A percentile compares a stretch with the other conserved stretches of the same genome.
Evolutionary conservation across 306 rosid genomes (phyloP).

Genomic region (Pyrus pyrifolia): DNA sequence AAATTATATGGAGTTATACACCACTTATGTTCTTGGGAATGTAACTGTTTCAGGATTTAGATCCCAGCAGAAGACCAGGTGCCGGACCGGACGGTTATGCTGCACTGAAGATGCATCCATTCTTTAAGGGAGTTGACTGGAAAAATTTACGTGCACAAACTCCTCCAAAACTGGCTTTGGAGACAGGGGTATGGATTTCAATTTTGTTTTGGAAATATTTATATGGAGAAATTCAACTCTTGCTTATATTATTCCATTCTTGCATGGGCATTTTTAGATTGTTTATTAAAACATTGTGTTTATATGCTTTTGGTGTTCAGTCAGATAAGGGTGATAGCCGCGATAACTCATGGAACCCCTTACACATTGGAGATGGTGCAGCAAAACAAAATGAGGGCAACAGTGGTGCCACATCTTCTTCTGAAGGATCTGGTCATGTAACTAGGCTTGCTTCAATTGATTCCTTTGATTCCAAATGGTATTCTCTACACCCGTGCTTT

Average conservation of each 20-base stretch:
- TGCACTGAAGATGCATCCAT: constrained; percentile 67
- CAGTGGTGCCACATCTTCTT: constrained; percentile 49
- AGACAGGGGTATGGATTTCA: constrained; percentile 47
- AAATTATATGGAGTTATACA: background rate
- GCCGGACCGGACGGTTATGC: constrained; percentile 84
- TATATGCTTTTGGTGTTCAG: constrained; percentile 31
- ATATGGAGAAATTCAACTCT: background rate
- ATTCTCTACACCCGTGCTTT: constrained; percentile 8
- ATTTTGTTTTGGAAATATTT: constrained; percentile 12
- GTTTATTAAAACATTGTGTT: background rate
- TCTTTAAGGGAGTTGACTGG: constrained; percentile 88
- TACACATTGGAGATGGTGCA: constrained; percentile 68
- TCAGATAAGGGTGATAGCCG: constrained; percentile 41
- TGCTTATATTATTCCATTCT: background rate
- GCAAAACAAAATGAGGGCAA: constrained; percentile 45
- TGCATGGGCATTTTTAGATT: background rate
- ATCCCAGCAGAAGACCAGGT: constrained; percentile 84
- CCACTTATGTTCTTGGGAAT: background rate
- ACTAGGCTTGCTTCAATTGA: constrained; percentile 98
- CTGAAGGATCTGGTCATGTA: constrained; percentile 51
- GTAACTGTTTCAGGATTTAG: constrained; percentile 63
- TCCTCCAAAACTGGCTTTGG: constrained; percentile 80
- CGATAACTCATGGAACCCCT: constrained; percentile 74
- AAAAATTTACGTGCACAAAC: constrained; percentile 42
- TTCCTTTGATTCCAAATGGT: constrained; percentile 99